Evolutionary conservation across 2,329 filamentous ascomycete species (phyloP), one percentile per base, ranked within the genome.

Genomic region (Botrytis aclada): DNA sequence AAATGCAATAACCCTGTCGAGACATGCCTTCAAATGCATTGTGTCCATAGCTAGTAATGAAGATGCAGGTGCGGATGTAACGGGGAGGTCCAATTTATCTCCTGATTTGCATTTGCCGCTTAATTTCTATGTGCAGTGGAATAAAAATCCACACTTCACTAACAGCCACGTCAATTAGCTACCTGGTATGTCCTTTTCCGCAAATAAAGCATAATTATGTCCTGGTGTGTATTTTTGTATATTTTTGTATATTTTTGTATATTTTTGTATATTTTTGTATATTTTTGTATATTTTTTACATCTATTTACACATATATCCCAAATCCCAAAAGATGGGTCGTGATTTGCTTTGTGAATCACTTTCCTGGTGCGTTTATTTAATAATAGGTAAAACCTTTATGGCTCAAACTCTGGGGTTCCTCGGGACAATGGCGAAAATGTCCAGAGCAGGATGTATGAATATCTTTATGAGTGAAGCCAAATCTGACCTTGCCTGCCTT

Each of bases 31-130:
- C 32, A 67, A 54, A 56, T 39, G 51, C 65, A 39, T 45, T 37
- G 37, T 32, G 29, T 29, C 43, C 41, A 67, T n/a, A 39, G 25
- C 60, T 41, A 39, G 22, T 16, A 41, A 41, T 62, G 60, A 37
- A 62, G 60, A 41, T 39, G 64, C 64, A 54, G 64, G 47, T 51
- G 64, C 64, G 64, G 29, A 67, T 67, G 64, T 56, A 69, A 29
- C 45, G 32, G 34, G 65, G 45, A 69, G 25, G 6, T 56, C 5
- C 37, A 29, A 29, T 63, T 63, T 29, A 63, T 41, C 60, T 63
- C 60, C 60, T 63, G 60, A 63, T 63, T 63, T 63, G 60, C 60
- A 63, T 63, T 63, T 43, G 61, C 61, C 37, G 37, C 61, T 43
- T 66, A 22, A 34, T 45, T 65, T 29, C 51, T 56, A 29, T 65